These are phyloP conservation scores for Solanum sitiens DNA, from an alignment of 257 asterid species.

Conservation along the genomic window DNA sequence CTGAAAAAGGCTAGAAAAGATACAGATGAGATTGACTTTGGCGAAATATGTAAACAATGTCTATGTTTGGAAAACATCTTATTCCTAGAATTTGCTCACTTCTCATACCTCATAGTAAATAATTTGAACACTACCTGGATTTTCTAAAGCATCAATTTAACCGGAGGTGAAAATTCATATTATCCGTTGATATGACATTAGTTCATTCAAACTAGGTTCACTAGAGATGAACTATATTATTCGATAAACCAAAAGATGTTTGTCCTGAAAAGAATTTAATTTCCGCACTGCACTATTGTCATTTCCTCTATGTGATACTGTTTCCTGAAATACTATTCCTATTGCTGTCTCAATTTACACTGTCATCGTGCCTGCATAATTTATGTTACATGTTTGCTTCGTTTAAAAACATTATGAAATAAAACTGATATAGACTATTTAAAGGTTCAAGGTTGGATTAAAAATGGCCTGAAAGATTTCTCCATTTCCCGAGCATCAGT, in stretches of 20 bases:
- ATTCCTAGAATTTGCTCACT: background rate
- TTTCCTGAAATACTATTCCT: background rate
- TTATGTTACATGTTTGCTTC: background rate
- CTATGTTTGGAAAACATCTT: background rate
- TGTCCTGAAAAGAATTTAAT: background rate
- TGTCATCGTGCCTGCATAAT: background rate
- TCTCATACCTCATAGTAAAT: background rate
- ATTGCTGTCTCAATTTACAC: background rate
- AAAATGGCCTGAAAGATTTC: conserved; percentile 83
- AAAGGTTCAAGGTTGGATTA: conserved; percentile 97
- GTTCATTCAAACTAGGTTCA: background rate
- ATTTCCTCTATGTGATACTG: background rate
- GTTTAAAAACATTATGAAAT: background rate
- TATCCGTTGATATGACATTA: background rate
- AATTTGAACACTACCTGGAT: background rate
- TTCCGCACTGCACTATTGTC: background rate
- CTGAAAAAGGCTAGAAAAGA: background rate
- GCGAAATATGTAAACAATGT: background rate
- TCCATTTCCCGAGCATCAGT: conserved; percentile 89
- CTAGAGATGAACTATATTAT: background rate
- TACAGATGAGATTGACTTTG: background rate
- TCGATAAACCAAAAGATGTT: background rate
- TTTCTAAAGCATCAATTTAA: background rate
- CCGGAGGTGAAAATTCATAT: background rate
- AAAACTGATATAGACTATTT: conserved; percentile 7